Percentiles rank a stretch among this genome's conserved stretches.
Evolutionary conservation across 768 basidiomycete species (phyloP).

Genomic region (Sistotremastrum suecicum): DNA sequence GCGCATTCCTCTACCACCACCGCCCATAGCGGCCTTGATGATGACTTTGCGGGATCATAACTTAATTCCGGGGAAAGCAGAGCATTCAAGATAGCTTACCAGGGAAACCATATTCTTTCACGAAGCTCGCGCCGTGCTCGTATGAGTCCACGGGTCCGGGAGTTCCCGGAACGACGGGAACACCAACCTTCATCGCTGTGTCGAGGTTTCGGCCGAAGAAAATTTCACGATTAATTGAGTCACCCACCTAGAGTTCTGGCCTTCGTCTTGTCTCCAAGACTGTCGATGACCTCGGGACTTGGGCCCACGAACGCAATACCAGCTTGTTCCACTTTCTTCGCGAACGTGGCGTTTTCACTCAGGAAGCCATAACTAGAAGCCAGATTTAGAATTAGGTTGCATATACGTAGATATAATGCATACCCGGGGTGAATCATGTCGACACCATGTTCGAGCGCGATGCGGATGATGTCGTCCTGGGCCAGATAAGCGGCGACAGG

Average conservation of each 20-base stretch:
- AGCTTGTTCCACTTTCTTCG: conserved; percentile 95
- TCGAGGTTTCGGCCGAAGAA: not conserved
- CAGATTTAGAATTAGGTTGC: not conserved
- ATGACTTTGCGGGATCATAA: conserved; percentile 44
- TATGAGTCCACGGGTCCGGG: conserved; percentile 82
- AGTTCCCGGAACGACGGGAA: conserved; percentile 96
- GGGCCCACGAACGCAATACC: conserved; percentile 97
- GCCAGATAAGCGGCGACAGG: conserved; percentile 96
- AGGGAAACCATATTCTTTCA: conserved; percentile 93
- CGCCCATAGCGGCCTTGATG: conserved; percentile 99
- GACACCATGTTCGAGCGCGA: conserved; percentile 95
- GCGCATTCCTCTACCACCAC: conserved; percentile 98
- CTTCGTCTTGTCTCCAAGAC: conserved; percentile 97
- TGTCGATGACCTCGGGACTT: conserved; percentile 90
- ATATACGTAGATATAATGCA: conserved; percentile 10
- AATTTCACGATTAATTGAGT: conserved; percentile 5
- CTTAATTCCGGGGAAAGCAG: not conserved
- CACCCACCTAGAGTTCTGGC: conserved; percentile 69
- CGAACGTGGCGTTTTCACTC: conserved; percentile 93
- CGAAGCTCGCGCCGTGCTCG: conserved; percentile 73
- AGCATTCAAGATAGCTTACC: conserved; percentile 25
- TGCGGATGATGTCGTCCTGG: conserved; percentile 92
- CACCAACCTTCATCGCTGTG: conserved; percentile 74
- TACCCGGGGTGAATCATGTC: conserved; percentile 99
- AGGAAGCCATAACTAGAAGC: conserved; percentile 81